These are phyloP conservation scores for Oryza meridionalis DNA, from an alignment of 176 grass and related monocot species.

Conservation along the genomic window DNA sequence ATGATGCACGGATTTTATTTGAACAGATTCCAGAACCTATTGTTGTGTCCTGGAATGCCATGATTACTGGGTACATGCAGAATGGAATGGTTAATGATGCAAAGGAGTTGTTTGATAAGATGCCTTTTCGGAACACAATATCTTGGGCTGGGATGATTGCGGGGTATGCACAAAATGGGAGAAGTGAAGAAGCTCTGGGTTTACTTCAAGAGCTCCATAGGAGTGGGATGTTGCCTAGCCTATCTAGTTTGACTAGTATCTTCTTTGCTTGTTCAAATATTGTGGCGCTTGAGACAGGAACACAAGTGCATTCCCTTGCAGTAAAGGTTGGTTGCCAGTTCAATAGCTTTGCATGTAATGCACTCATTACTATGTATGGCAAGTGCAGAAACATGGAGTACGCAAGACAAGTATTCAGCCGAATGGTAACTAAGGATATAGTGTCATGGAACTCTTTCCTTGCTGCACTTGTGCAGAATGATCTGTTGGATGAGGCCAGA, in stretches of 20 bases:
- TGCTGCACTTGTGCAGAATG: slow-evolving; percentile 55
- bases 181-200: slow-evolving; percentile 65
- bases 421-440: slow-evolving; percentile 50
- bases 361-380: slow-evolving; percentile 73
- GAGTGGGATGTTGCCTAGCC: slow-evolving; percentile 60
- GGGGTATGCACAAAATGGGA: slow-evolving; percentile 70
- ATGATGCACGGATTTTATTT: slow-evolving; percentile 63
- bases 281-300: slow-evolving; percentile 59
- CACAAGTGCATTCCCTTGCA: slow-evolving; percentile 62
- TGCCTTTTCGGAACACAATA: slow-evolving; percentile 59
- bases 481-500: slow-evolving; percentile 60
- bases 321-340: slow-evolving; percentile 50
- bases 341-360: slow-evolving; percentile 60
- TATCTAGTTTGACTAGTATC: slow-evolving; percentile 63
- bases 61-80: slow-evolving; percentile 70
- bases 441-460: slow-evolving; percentile 70
- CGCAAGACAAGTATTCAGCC: slow-evolving; percentile 51
- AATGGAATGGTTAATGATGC: slow-evolving; percentile 69
- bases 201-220: slow-evolving; percentile 48
- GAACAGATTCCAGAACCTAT: slow-evolving; percentile 65
- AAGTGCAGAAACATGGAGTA: slow-evolving; percentile 56
- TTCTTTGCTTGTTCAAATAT: slow-evolving; percentile 71
- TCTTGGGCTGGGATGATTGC: slow-evolving; percentile 69
- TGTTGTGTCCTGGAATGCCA: slow-evolving; percentile 76
- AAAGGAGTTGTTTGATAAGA: slow-evolving; percentile 65